A percentile compares a stretch with the other conserved stretches of the same genome.
Conservation (phyloP, 306 rosid genomes). For the Gleditsia sinensis region DNA sequence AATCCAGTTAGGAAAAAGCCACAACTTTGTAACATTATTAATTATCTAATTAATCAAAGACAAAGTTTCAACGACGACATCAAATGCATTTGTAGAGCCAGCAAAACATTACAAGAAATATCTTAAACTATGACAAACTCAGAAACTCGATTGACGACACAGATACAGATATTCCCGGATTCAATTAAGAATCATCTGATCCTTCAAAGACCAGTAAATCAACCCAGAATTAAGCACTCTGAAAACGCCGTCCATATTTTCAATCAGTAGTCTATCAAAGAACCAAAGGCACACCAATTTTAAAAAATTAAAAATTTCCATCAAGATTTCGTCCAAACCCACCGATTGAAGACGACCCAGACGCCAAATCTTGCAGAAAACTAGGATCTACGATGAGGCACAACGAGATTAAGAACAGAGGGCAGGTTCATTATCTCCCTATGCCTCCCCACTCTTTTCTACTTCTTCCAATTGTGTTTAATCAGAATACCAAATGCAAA, state of each 20-base stretch:
- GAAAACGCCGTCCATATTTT: slow-evolving; percentile 41
- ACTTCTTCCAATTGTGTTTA: slow-evolving; percentile 58
- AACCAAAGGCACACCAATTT: slow-evolving; percentile 54
- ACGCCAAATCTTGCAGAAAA: slow-evolving; percentile 54
- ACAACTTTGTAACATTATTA: slow-evolving; percentile 36
- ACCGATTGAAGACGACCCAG: slow-evolving; percentile 77
- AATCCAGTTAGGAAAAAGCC: slow-evolving; percentile 14
- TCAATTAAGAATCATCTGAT: slow-evolving; percentile 67
- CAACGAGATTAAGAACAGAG: slow-evolving; percentile 67
- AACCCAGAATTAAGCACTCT: slow-evolving; percentile 57
- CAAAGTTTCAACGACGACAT: slow-evolving; percentile 23
- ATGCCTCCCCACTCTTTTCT: slow-evolving; percentile 66
- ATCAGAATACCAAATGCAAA: slow-evolving; percentile 73
- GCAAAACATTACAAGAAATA: slow-evolving; percentile 32
- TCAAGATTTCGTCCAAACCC: slow-evolving; percentile 55
- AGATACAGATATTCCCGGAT: slow-evolving; percentile 51
- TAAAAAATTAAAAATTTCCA: slow-evolving; percentile 56
- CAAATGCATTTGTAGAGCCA: slow-evolving; percentile 43
- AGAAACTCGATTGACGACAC: slow-evolving; percentile 51
- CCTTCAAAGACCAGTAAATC: slow-evolving; percentile 70
- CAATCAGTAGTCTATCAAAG: slow-evolving; percentile 46
- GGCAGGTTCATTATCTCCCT: slow-evolving; percentile 71
- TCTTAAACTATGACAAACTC: slow-evolving; percentile 49
- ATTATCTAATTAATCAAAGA: slow-evolving; percentile 23
- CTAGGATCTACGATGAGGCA: slow-evolving; percentile 96